phyloP scores from a whole-genome alignment of 148 eudicot species.

The Agrostemma githago region DNA sequence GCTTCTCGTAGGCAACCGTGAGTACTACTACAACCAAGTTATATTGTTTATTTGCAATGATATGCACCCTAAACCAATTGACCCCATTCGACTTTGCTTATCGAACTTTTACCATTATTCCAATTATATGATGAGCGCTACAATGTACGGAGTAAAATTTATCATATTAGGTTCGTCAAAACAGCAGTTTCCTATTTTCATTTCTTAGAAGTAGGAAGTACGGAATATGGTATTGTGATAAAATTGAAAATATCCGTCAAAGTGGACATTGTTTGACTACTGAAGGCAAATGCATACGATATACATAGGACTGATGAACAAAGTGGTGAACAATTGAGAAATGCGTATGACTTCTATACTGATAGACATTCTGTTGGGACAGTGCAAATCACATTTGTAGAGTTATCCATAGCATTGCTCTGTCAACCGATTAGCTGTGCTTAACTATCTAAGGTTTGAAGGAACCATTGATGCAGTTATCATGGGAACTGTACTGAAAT shows the following conservation, averaged over 20 bases:
- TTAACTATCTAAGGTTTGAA: neutral
- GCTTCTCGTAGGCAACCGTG: slow-evolving; percentile 90
- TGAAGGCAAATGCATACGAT: neutral
- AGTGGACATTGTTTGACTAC: too few relatives aligned
- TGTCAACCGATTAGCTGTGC: neutral
- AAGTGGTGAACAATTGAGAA: neutral
- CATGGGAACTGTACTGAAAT: neutral
- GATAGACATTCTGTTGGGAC: neutral
- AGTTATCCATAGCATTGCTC: neutral
- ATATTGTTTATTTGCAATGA: slow-evolving; percentile 8
- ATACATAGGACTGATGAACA: too few relatives aligned
- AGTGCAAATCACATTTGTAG: neutral
- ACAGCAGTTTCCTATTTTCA: neutral
- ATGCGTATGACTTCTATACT: neutral
- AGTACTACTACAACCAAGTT: slow-evolving; percentile 28
- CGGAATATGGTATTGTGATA: neutral
- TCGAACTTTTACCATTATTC: neutral
- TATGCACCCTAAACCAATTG: neutral
- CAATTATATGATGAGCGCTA: neutral
- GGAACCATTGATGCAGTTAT: neutral
- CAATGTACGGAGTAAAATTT: neutral
- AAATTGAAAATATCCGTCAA: too few relatives aligned
- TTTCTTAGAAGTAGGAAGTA: neutral
- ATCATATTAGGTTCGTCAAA: neutral
- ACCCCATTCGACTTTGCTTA: neutral